These are phyloP conservation scores for Volvox reticuliferus DNA, from an alignment of 139 green algal genomes.

Conservation along the genomic window DNA sequence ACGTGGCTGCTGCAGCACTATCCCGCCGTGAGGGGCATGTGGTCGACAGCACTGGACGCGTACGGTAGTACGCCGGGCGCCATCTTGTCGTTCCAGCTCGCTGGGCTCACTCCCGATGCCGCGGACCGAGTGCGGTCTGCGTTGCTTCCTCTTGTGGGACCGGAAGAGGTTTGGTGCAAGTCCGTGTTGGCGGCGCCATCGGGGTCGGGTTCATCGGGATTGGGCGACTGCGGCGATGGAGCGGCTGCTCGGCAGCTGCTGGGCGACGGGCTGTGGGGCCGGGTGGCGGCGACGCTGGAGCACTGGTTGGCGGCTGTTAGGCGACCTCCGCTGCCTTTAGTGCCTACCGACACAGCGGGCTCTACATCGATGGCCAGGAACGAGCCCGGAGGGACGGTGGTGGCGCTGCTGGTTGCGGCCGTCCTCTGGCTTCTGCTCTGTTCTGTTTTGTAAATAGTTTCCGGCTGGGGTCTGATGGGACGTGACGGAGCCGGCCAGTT, in stretches of 20 bases:
- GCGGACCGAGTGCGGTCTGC: background rate
- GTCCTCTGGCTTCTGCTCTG: slow-evolving; percentile 2
- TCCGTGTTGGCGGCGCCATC: background rate
- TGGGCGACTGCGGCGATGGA: no score
- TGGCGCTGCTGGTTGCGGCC: background rate
- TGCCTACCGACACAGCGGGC: background rate
- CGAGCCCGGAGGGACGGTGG: background rate
- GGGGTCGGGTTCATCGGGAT: no score
- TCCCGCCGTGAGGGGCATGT: background rate
- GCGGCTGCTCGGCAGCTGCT: background rate
- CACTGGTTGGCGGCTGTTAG: background rate
- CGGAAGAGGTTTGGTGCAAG: background rate
- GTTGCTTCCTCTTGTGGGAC: slow-evolving; percentile 10
- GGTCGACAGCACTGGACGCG: background rate
- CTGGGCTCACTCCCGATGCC: background rate
- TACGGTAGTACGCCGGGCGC: slow-evolving; percentile 15
- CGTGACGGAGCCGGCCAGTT: no score
- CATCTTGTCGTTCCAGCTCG: slow-evolving; percentile 15
- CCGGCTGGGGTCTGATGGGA: no score
- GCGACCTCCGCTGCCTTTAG: background rate
- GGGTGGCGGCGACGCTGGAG: background rate
- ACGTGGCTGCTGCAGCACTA: slow-evolving; percentile 17
- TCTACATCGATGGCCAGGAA: background rate
- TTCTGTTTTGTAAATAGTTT: background rate
- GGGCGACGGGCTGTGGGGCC: background rate